phyloP scores from a whole-genome alignment of 2,329 filamentous ascomycete species.

The Thermothelomyces thermophilus region DNA sequence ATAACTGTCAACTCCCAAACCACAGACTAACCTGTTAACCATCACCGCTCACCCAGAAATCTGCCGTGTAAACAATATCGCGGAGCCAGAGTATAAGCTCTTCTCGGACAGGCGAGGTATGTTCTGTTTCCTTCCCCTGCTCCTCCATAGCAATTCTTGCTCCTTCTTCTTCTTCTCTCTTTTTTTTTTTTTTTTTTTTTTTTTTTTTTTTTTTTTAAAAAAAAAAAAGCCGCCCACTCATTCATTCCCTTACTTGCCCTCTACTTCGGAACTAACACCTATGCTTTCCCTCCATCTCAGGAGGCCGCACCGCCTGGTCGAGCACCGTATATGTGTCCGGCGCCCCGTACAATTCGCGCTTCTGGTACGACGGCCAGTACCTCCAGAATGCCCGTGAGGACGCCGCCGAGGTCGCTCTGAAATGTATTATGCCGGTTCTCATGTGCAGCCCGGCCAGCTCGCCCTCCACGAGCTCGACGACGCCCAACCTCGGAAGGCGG shows the following conservation, averaged over 20 bases:
- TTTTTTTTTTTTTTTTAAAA: not conserved
- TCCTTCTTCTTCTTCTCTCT: too few species aligned
- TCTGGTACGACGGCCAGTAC: constrained; percentile 87
- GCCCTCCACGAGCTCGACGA: constrained; percentile 33
- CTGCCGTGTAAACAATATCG: constrained; percentile 28
- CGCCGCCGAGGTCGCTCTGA: constrained; percentile 69
- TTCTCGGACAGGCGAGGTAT: constrained; percentile 32
- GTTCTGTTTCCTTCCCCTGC: not conserved
- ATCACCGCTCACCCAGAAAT: constrained; percentile 25
- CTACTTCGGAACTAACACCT: not conserved
- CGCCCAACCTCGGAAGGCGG: not conserved
- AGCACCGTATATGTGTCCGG: constrained; percentile 68
- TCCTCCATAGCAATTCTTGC: too few species aligned
- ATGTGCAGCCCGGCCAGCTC: constrained; percentile 34
- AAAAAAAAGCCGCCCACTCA: too few species aligned
- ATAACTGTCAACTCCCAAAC: too few species aligned
- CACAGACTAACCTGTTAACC: constrained; percentile 6
- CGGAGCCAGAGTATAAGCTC: constrained; percentile 29
- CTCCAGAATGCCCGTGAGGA: constrained; percentile 85
- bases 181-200: not conserved
- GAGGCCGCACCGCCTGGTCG: constrained; percentile 87
- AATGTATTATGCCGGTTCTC: not conserved
- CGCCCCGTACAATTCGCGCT: constrained; percentile 62
- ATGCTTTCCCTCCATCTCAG: constrained; percentile 40
- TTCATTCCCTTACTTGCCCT: too few species aligned